Percentiles rank a stretch among this genome's conserved stretches.
Conservation (phyloP, 306 rosid species). For the Dryas octopetala region DNA sequence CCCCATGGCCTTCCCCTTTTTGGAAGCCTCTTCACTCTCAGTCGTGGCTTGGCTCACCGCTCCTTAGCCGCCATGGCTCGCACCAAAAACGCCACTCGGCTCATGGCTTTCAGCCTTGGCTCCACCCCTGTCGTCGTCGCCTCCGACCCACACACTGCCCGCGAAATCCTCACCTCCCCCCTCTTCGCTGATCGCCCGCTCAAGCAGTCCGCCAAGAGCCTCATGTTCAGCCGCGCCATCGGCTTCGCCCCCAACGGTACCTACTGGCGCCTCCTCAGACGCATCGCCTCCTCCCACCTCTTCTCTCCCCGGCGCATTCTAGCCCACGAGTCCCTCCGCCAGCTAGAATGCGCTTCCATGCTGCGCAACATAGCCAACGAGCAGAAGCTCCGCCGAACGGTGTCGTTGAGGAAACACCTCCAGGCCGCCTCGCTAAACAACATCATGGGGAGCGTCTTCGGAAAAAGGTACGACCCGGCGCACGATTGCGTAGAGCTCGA, state of each 20-base stretch:
- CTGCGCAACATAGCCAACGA: conserved; percentile 27
- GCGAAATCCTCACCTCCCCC: conserved; percentile 44
- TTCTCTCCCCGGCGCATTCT: conserved; percentile 45
- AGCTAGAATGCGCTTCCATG: conserved; percentile 41
- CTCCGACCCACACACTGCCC: conserved; percentile 42
- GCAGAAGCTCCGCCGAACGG: conserved; percentile 12
- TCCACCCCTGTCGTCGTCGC: conserved; percentile 49
- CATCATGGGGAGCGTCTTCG: conserved; percentile 55
- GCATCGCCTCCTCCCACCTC: conserved; percentile 52
- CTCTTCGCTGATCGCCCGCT: conserved; percentile 56
- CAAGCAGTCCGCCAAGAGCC: conserved; percentile 50
- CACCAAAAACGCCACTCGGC: conserved; percentile 24
- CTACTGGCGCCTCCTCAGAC: conserved; percentile 52
- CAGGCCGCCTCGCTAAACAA: conserved; percentile 45
- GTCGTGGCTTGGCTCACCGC: conserved; percentile 49
- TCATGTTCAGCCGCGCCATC: conserved; percentile 55
- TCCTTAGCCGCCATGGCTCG: conserved; percentile 46
- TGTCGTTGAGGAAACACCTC: conserved; percentile 33
- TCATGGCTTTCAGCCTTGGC: conserved; percentile 62
- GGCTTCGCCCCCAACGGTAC: conserved; percentile 60
- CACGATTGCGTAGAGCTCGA: conserved; percentile 5
- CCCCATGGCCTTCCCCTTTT: conserved; percentile 43
- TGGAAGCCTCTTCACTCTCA: conserved; percentile 45
- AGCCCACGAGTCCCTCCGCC: conserved; percentile 47
- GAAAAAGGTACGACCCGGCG: conserved; percentile 31